phyloP scores from a whole-genome alignment of 31 red algal species.

The Endocladia muricata region DNA sequence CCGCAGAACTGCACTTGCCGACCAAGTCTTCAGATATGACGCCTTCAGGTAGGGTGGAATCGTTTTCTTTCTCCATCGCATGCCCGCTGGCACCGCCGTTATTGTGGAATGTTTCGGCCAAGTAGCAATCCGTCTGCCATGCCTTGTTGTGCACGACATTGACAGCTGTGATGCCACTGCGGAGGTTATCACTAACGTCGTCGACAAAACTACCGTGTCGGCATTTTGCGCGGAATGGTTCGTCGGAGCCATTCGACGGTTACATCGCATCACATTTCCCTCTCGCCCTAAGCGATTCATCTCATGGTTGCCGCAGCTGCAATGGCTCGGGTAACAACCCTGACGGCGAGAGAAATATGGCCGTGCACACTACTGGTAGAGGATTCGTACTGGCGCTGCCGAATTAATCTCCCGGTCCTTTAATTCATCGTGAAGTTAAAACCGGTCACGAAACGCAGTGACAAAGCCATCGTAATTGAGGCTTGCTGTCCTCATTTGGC shows the following conservation, averaged over 20 bases:
- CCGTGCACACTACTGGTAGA: slow-evolving; percentile 4
- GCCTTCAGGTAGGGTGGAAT: background rate
- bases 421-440: background rate
- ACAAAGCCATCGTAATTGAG: slow-evolving; percentile 5
- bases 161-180: background rate
- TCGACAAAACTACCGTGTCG: background rate
- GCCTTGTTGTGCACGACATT: background rate
- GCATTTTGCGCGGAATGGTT: no score
- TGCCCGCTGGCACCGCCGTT: background rate
- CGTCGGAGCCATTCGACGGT: background rate
- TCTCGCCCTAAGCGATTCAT: background rate
- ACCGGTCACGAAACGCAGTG: background rate
- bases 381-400: background rate
- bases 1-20: background rate
- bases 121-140: background rate
- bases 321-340: background rate
- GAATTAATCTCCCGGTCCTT: background rate
- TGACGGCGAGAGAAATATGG: background rate
- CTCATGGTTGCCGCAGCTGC: background rate
- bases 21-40: background rate
- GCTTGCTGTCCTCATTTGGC: background rate
- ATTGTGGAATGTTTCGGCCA: background rate
- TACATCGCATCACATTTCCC: background rate
- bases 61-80: background rate
- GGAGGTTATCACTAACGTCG: background rate